These are phyloP conservation scores for Curvularia hawaiiensis DNA, from an alignment of 2,329 filamentous ascomycete species.

Conservation along the genomic window DNA sequence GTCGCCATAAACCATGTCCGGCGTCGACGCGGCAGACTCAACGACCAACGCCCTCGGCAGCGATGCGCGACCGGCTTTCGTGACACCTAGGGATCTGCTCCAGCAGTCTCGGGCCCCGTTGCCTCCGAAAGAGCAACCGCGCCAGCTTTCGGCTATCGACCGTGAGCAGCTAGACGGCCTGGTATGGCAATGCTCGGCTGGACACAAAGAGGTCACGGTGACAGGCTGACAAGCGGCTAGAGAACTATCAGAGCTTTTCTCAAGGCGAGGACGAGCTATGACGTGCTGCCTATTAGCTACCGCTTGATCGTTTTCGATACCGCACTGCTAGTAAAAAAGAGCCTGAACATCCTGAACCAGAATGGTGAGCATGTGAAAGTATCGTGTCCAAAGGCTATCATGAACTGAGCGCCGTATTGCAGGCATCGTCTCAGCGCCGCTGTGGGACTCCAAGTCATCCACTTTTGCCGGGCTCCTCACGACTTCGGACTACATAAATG, in stretches of 20 bases:
- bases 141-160: constrained; percentile 65
- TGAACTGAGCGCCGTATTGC: constrained; percentile 17
- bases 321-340: constrained; percentile 94
- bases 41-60: constrained; percentile 23
- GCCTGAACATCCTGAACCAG: constrained; percentile 90
- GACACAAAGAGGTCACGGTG: background rate
- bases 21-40: constrained; percentile 42
- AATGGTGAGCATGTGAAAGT: constrained; percentile 67
- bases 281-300: constrained; percentile 95
- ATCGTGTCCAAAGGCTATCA: constrained; percentile 1
- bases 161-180: constrained; percentile 79
- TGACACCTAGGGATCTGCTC: constrained; percentile 29
- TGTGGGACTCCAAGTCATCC: constrained; percentile 94
- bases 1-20: constrained; percentile 46
- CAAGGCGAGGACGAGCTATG: constrained; percentile 94
- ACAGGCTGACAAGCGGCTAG: constrained; percentile 45
- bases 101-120: constrained; percentile 21
- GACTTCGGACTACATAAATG: constrained; percentile 96
- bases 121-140: constrained; percentile 37
- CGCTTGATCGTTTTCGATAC: constrained; percentile 96
- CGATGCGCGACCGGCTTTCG: constrained; percentile 29
- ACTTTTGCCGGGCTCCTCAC: constrained; percentile 94
- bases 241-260: constrained; percentile 93
- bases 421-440: constrained; percentile 96
- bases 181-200: constrained; percentile 56